Conservation (phyloP, 2,329 filamentous ascomycete genomes). For the Trichoderma sp. region DNA sequence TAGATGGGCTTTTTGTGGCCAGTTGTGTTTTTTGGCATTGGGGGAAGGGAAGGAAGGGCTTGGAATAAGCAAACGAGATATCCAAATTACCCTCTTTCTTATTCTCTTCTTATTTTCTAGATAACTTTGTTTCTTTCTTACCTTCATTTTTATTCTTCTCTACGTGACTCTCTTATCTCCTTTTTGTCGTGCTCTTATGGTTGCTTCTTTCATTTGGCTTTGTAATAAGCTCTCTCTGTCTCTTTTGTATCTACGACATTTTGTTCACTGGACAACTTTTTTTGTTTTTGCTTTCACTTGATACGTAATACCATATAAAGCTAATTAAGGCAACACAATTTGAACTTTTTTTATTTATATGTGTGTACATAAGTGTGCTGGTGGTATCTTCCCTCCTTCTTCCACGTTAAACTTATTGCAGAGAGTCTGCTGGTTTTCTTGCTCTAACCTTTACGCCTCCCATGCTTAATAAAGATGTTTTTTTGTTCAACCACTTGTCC, state of each 20-base stretch:
- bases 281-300: not conserved
- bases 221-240: not conserved
- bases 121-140: not conserved
- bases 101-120: too few relatives aligned
- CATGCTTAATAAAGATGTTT: not conserved
- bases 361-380: not conserved
- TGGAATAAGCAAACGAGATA: not conserved
- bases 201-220: not conserved
- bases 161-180: not conserved
- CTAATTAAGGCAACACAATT: not conserved
- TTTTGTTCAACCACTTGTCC: not conserved
- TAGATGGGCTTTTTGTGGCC: not conserved
- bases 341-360: not conserved
- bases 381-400: not conserved
- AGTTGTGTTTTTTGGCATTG: not conserved
- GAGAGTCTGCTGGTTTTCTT: not conserved
- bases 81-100: not conserved
- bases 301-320: not conserved
- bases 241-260: not conserved
- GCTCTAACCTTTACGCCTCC: conserved; percentile 15
- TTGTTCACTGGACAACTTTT: not conserved
- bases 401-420: not conserved
- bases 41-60: not conserved
- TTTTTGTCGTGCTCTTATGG: not conserved
- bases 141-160: not conserved